phyloP scores from a whole-genome alignment of 495 filamentous ascomycete species.

The Hypoxylon fragiforme region DNA sequence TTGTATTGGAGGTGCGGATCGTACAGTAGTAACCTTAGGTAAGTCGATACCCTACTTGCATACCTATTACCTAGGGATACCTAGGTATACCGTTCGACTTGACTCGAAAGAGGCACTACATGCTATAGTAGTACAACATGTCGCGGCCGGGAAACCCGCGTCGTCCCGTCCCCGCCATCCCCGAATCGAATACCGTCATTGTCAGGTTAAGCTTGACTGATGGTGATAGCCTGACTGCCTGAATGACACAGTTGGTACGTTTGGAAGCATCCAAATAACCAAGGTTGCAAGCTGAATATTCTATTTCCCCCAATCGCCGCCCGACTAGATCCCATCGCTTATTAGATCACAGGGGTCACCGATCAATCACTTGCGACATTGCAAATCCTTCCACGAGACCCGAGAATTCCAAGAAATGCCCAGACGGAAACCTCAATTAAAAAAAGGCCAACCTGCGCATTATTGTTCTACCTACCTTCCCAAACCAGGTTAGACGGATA shows the following conservation, averaged over 20 bases:
- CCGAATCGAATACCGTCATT: too few species aligned
- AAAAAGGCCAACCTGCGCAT: background rate
- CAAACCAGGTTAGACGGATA: conserved; percentile 1
- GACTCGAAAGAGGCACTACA: background rate
- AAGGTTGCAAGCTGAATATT: conserved; percentile 4
- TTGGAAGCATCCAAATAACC: conserved; percentile 7
- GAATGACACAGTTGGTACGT: too few species aligned
- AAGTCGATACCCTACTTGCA: too few species aligned
- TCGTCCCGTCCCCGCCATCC: too few species aligned
- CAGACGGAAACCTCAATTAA: background rate
- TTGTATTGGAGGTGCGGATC: background rate
- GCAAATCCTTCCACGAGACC: conserved; percentile 9
- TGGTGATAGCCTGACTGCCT: too few species aligned
- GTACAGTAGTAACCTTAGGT: background rate
- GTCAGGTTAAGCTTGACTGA: too few species aligned
- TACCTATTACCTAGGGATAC: too few species aligned
- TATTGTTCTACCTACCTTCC: conserved; percentile 13
- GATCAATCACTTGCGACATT: conserved; percentile 5
- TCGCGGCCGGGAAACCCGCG: too few species aligned
- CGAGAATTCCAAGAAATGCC: background rate
- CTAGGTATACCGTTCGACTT: background rate
- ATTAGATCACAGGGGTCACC: background rate
- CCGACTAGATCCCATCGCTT: background rate
- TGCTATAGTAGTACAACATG: too few species aligned
- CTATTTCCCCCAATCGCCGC: conserved; percentile 3